These are phyloP conservation scores for Kwoniella pini DNA, from an alignment of 768 basidiomycete species.

Conservation along the genomic window DNA sequence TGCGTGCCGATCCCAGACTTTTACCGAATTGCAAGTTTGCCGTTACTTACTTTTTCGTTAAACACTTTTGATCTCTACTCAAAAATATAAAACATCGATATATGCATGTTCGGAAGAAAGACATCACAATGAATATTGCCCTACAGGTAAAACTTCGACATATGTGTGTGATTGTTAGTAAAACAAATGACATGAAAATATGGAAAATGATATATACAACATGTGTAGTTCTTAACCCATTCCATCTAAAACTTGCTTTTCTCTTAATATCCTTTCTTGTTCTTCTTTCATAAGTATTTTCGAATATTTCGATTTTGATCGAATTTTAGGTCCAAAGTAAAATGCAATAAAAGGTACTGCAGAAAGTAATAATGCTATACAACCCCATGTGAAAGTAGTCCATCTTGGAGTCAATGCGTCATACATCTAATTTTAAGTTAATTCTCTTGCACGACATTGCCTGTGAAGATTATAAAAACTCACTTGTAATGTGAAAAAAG, in stretches of 20 bases:
- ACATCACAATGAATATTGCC: too few species aligned
- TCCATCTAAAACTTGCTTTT: constrained; percentile 13
- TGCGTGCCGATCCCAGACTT: too few species aligned
- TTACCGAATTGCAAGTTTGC: too few species aligned
- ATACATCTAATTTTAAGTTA: constrained; percentile 64
- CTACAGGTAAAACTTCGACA: too few species aligned
- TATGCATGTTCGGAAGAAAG: too few species aligned
- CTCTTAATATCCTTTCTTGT: constrained; percentile 20
- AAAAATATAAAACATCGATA: too few species aligned
- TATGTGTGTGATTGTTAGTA: too few species aligned
- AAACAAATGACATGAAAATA: too few species aligned
- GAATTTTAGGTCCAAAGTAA: constrained; percentile 50
- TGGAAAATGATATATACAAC: too few species aligned
- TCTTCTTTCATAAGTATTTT: constrained; percentile 47
- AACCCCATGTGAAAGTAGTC: constrained; percentile 55
- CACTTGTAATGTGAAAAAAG: constrained; percentile 59
- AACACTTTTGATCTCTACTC: too few species aligned
- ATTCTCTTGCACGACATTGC: too few species aligned
- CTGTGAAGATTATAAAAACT: not conserved
- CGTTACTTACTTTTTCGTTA: too few species aligned
- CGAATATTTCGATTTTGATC: constrained; percentile 39
- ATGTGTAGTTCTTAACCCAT: constrained; percentile 4
- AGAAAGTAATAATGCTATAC: constrained; percentile 62
- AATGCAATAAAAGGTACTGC: constrained; percentile 59
- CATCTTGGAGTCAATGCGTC: constrained; percentile 62